These are phyloP conservation scores for Puccinia polysora DNA, from an alignment of 1,284 basidiomycete genomes.

Conservation along the genomic window DNA sequence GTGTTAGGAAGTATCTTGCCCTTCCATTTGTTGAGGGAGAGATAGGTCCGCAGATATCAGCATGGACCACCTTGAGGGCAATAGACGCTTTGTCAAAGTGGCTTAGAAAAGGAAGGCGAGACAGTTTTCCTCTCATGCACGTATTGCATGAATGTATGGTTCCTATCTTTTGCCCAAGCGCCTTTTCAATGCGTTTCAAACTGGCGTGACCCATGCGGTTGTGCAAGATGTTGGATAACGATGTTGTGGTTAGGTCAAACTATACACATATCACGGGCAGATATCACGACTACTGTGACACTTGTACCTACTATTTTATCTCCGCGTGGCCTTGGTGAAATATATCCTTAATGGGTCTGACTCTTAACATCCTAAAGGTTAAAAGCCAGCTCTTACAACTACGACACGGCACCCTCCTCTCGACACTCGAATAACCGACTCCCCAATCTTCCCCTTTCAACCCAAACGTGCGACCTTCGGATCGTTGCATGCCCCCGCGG, in stretches of 20 bases:
- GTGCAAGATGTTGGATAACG: background rate
- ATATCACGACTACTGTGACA: no score
- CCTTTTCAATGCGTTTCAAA: background rate
- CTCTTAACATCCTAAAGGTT: no score
- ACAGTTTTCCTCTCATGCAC: slow-evolving; percentile 1
- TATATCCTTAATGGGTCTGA: no score
- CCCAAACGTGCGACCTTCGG: no score
- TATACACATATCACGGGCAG: no score
- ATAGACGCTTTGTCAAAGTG: background rate
- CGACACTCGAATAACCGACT: no score
- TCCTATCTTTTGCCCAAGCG: background rate
- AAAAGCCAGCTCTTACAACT: no score
- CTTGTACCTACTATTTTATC: no score
- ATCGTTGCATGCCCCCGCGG: no score
- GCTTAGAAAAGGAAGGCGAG: background rate
- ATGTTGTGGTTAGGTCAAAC: background rate
- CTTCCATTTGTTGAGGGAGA: background rate
- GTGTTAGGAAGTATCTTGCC: background rate
- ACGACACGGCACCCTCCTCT: no score
- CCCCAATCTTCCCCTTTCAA: no score
- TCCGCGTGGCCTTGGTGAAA: no score
- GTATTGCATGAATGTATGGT: background rate
- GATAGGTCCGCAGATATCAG: slow-evolving; percentile 4
- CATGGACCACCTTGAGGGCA: slow-evolving; percentile 1
- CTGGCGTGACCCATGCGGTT: background rate